phyloP scores from a whole-genome alignment of 1,139 yeast species.

The Lipomyces yarrowii region DNA sequence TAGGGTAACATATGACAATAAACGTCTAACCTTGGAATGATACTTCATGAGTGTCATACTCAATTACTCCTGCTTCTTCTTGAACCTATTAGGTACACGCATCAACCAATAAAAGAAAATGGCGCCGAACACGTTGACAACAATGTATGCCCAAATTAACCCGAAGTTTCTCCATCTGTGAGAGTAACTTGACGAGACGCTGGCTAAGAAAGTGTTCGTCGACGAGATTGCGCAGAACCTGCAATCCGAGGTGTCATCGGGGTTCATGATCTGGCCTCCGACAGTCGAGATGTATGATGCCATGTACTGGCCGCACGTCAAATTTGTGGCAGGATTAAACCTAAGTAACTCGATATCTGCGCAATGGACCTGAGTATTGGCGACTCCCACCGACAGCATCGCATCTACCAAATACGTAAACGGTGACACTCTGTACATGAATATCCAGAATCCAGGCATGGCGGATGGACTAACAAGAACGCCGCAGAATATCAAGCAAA shows the following conservation, averaged over 20 bases:
- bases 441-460: slow-evolving; percentile 61
- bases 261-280: slow-evolving; percentile 33
- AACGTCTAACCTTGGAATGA: too few relatives aligned
- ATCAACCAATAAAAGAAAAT: slow-evolving; percentile 68
- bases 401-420: slow-evolving; percentile 60
- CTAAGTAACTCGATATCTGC: slow-evolving; percentile 50
- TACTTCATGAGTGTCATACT: too few relatives aligned
- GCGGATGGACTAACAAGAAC: slow-evolving; percentile 65
- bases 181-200: slow-evolving; percentile 49
- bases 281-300: slow-evolving; percentile 36
- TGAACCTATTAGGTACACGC: slow-evolving; percentile 62
- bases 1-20: neutral
- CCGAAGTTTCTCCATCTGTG: slow-evolving; percentile 73
- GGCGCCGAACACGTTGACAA: slow-evolving; percentile 56
- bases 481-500: slow-evolving; percentile 80
- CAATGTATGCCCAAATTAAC: slow-evolving; percentile 54
- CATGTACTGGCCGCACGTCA: slow-evolving; percentile 57
- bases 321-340: slow-evolving; percentile 43
- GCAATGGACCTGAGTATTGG: slow-evolving; percentile 55
- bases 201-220: slow-evolving; percentile 55
- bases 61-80: slow-evolving; percentile 11
- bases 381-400: slow-evolving; percentile 56
- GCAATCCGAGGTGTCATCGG: slow-evolving; percentile 44
- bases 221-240: slow-evolving; percentile 52
- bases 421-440: slow-evolving; percentile 64